Evolutionary conservation across 2,329 filamentous ascomycete genomes (phyloP).

Genomic region (Piedraia hortae): DNA sequence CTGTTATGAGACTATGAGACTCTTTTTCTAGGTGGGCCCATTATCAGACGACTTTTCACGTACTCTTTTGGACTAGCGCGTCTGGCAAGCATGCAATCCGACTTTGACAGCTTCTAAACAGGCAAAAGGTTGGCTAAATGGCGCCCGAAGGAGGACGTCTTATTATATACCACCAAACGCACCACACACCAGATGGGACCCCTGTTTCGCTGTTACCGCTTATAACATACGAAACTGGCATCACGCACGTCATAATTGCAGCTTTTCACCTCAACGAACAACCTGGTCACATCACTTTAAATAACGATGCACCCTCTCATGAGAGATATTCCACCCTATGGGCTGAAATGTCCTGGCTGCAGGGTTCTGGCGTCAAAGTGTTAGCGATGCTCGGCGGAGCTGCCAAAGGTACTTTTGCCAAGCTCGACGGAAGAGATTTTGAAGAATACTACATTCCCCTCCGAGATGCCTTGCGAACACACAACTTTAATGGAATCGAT

Average conservation of each 20-base stretch:
- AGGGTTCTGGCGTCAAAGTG: slow-evolving; percentile 48
- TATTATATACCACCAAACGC: slow-evolving; percentile 38
- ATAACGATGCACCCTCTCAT: slow-evolving; percentile 42
- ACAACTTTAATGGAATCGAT: slow-evolving; percentile 41
- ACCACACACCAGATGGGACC: slow-evolving; percentile 23
- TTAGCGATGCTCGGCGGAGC: slow-evolving; percentile 74
- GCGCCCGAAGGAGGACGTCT: no score
- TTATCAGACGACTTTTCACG: no score
- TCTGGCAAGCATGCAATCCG: no score
- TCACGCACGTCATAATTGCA: slow-evolving; percentile 65
- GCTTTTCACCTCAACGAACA: slow-evolving; percentile 57
- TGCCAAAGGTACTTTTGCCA: slow-evolving; percentile 42
- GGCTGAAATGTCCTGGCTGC: slow-evolving; percentile 46
- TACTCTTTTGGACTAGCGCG: no score
- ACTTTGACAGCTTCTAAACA: no score
- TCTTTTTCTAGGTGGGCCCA: no score
- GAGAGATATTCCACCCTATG: slow-evolving; percentile 44
- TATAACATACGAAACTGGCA: slow-evolving; percentile 28
- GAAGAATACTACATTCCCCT: slow-evolving; percentile 48
- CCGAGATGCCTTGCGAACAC: slow-evolving; percentile 31
- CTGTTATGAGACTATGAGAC: no score
- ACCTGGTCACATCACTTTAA: slow-evolving; percentile 43
- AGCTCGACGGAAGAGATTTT: slow-evolving; percentile 37
- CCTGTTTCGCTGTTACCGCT: slow-evolving; percentile 36
- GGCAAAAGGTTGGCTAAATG: no score